Percentiles rank a stretch among this genome's conserved stretches.
Evolutionary conservation across 1,284 basidiomycete genomes (phyloP).

Genomic region (Ceratobasidium sp.): DNA sequence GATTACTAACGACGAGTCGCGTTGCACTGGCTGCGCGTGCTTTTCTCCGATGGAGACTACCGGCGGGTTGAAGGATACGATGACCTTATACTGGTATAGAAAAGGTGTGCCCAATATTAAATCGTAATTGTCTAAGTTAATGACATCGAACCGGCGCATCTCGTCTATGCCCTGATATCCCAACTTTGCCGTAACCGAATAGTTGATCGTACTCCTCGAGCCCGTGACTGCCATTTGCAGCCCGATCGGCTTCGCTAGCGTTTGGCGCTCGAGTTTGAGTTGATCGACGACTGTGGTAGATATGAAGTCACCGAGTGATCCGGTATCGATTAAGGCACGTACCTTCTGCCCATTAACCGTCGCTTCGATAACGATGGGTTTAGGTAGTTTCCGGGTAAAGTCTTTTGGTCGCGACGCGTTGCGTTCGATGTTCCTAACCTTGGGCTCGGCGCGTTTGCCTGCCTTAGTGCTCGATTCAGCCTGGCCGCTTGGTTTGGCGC

Average conservation of each 20-base stretch:
- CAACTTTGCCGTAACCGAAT: background rate
- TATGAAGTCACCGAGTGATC: conserved; percentile 59
- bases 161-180: conserved; percentile 27
- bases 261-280: conserved; percentile 52
- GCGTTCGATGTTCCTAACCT: no score
- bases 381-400: no score
- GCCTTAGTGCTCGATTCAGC: no score
- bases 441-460: no score
- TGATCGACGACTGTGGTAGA: conserved; percentile 57
- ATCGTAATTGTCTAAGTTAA: conserved; percentile 53
- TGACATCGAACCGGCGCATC: conserved; percentile 26
- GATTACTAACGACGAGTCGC: conserved; percentile 48
- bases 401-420: no score
- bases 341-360: no score
- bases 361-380: no score
- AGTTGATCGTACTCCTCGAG: conserved; percentile 22
- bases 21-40: conserved; percentile 48
- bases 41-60: conserved; percentile 49
- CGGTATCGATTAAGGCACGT: conserved; percentile 54
- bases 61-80: conserved; percentile 51
- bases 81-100: conserved; percentile 53
- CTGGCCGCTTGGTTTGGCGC: no score
- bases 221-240: conserved; percentile 40
- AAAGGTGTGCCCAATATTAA: conserved; percentile 56
- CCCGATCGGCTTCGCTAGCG: conserved; percentile 33